Base-by-base conservation (phyloP, 306 rosid species). In the Styphnolobium japonicum region DNA sequence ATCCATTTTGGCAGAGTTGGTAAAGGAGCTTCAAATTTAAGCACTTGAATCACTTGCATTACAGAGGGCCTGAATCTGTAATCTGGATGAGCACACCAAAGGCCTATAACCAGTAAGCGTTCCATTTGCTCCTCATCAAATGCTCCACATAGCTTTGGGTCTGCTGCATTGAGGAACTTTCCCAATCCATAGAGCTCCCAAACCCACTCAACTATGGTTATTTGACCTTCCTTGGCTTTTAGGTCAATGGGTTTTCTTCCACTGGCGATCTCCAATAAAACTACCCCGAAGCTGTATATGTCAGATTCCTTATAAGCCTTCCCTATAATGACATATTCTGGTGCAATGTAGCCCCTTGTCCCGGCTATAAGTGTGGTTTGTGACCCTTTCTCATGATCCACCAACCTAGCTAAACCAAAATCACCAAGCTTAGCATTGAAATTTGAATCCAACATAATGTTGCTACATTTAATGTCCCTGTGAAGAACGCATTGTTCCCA, bases 361-460 rank as follows among this genome's bases (percentile, higher is more conserved):
- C 81, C 72, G 0, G 67, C 85, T 60, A 68, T 9, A n/a, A 42
- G 16, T 25, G 73, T 82, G 4, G 81, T 68, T 63, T 49, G 63
- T 14, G 55, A 40, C n/a, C 67, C 37, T 8, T 57, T 42, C 21
- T 25, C n/a, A 37, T 60, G 81, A 36, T 82, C 81, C 36, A 60
- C 71, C 0, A 75, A 55, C 71, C 73, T 82, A 0, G 85, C 81
- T 14, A 82, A 64, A 1, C 78, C 81, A 58, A 82, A 82, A 43
- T 75, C 85, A 2, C 85, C 77, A 10, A 82, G 81, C 81, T 60
- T 67, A 1, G 67, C 78, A 69, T 68, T 82, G 81, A 82, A 81
- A 40, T 23, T 15, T 0, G 67, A 52, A 36, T 64, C 80, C 45
- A 80, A 12, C 80, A 73, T 80, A 10, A 81, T 48, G 55, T 75